These are phyloP conservation scores for Bacidia rubella DNA, from an alignment of 495 filamentous ascomycete genomes.

Conservation along the genomic window DNA sequence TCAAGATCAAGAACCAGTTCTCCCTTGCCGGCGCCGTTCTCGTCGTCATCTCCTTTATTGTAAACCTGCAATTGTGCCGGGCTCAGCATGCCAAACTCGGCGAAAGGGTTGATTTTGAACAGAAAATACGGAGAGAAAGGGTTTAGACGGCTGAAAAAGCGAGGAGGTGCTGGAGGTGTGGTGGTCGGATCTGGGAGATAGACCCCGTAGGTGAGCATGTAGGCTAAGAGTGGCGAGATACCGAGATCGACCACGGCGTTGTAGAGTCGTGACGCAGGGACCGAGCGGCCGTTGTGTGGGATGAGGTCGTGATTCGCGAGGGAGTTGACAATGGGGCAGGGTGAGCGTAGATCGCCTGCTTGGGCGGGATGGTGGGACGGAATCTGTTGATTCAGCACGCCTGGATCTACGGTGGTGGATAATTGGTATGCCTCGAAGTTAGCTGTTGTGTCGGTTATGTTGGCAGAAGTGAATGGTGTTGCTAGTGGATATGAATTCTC, in stretches of 20 bases:
- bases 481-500: too few relatives aligned
- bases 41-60: too few relatives aligned
- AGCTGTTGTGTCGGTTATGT: too few relatives aligned
- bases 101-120: neutral
- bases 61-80: neutral
- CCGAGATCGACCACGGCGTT: conserved; percentile 6
- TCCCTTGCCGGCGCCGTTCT: too few relatives aligned
- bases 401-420: too few relatives aligned
- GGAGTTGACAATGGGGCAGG: conserved; percentile 13
- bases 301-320: conserved; percentile 17
- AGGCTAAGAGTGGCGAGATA: conserved; percentile 3
- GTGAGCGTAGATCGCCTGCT: neutral
- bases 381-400: too few relatives aligned
- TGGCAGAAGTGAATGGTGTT: too few relatives aligned
- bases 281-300: conserved; percentile 11
- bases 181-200: neutral
- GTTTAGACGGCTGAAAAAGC: neutral
- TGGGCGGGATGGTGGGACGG: neutral
- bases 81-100: neutral
- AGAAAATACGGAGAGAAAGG: neutral
- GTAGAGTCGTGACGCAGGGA: neutral
- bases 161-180: neutral
- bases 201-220: conserved; percentile 1
- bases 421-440: too few relatives aligned
- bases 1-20: conserved; percentile 21